Evolutionary conservation across 495 filamentous ascomycete species (phyloP), one percentile per base, ranked within the genome.

Genomic region (Penicillium flavigenum): DNA sequence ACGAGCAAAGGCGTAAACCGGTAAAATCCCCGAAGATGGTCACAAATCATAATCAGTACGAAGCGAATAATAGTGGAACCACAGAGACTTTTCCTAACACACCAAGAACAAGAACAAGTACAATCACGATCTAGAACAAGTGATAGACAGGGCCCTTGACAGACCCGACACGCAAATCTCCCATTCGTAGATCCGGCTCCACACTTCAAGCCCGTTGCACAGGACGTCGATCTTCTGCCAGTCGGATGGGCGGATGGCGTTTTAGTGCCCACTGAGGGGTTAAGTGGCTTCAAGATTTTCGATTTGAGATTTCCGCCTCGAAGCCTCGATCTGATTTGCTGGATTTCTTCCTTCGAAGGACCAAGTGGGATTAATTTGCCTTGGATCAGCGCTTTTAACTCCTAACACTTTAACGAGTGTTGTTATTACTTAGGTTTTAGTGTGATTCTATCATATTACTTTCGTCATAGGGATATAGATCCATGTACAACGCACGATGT

Each of bases 141-240:
- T 55, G 56, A 62, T 63, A 51, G 56, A 57, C 63, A 65, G 60
- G 54, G 57, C 47, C 57, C 42, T 31, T 10, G 2, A n/a, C 17
- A 47, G 22, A 8, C 50, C 60, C 50, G 24, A 20, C 43, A 16
- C 51, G 17, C 17, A 17, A 20, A n/a, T 19, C 5, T 59, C 56
- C 51, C 41, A 63, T 63, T 63, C 53, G 61, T 38, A 50, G 22
- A 26, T 27, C 41, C 16, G 19, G n/a, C 58, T 36, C 52, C 52
- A 36, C 31, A 38, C 7, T 1, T 38, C 42, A 47, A 20, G 45
- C 7, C 47, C 45, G 29, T 44, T 24, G 38, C 12, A 29, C 17
- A 31, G n/a, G 17, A 3, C 24, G 55, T 47, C 51, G 54, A 55
- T 61, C 53, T 34, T 54, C 58, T 47, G 39, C 61, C 57, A 61